Evolutionary conservation across 2,329 filamentous ascomycete genomes (phyloP).

Genomic region (Sporothrix protearum): DNA sequence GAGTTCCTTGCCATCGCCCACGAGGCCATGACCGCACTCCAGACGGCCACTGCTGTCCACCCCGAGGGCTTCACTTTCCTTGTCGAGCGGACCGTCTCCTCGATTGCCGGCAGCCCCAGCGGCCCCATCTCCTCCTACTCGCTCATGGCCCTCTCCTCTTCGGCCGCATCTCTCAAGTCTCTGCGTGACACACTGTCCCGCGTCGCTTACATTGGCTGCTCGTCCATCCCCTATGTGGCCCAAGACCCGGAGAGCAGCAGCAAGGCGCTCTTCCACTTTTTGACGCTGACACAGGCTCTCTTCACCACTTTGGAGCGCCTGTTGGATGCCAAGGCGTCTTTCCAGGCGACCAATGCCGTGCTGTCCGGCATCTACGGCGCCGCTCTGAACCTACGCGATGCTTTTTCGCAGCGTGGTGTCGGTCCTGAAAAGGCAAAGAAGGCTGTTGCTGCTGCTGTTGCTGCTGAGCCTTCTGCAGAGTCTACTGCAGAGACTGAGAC

Average conservation of each 20-base stretch:
- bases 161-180: constrained; percentile 23
- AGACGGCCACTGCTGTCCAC: constrained; percentile 22
- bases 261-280: constrained; percentile 28
- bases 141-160: not conserved
- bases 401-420: constrained; percentile 33
- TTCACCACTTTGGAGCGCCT: constrained; percentile 38
- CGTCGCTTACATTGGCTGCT: constrained; percentile 50
- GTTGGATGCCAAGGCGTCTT: constrained; percentile 35
- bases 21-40: constrained; percentile 26
- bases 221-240: constrained; percentile 38
- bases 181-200: constrained; percentile 42
- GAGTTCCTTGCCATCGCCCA: constrained; percentile 22
- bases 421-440: constrained; percentile 5
- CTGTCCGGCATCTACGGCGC: constrained; percentile 37
- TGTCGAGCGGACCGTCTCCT: not conserved
- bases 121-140: not conserved
- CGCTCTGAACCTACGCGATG: constrained; percentile 38
- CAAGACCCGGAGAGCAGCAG: not conserved
- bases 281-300: constrained; percentile 27
- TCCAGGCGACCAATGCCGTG: constrained; percentile 40
- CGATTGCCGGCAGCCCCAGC: not conserved
- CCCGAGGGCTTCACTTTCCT: constrained; percentile 24
- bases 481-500: not conserved
- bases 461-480: not conserved
- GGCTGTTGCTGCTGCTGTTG: not conserved